phyloP scores from a whole-genome alignment of 2,329 filamentous ascomycete genomes.

The Fusarium virguliforme region DNA sequence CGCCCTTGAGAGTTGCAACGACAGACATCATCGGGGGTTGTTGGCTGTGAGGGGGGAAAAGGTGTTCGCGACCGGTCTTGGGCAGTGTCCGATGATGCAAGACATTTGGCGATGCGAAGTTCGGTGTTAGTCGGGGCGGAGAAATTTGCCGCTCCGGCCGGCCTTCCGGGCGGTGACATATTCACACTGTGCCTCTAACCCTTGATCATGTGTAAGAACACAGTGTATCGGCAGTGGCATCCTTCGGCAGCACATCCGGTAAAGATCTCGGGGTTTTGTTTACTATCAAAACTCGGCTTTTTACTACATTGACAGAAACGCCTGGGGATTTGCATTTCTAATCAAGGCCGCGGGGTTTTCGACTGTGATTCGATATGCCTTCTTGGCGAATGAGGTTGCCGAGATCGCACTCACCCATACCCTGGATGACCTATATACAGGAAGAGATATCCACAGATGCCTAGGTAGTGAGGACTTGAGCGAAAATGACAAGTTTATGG shows the following conservation, averaged over 20 bases:
- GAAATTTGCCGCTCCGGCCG: slow-evolving; percentile 54
- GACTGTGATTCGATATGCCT: background rate
- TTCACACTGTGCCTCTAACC: background rate
- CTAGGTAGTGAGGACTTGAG: no score
- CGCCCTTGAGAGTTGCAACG: slow-evolving; percentile 63
- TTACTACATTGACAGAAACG: background rate
- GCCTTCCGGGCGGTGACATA: background rate
- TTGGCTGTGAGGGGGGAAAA: slow-evolving; percentile 34
- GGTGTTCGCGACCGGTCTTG: slow-evolving; percentile 43
- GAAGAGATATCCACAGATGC: no score
- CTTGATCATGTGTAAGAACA: rapidly evolving
- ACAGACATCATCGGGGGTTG: slow-evolving; percentile 59
- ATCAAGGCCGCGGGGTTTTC: background rate
- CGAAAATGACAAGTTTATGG: no score
- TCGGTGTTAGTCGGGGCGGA: slow-evolving; percentile 58
- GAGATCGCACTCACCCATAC: background rate
- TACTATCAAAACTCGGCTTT: slow-evolving; percentile 3
- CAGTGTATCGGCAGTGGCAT: background rate
- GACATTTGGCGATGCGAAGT: slow-evolving; percentile 43
- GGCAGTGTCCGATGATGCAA: slow-evolving; percentile 51
- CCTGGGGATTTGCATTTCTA: background rate
- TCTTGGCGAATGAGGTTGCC: background rate
- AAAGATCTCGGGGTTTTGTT: slow-evolving; percentile 9
- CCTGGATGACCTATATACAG: background rate
- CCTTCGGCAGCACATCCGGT: slow-evolving; percentile 20